Evolutionary conservation across 805 yeast species (phyloP).

Genomic region (Nematodospora valgi): DNA sequence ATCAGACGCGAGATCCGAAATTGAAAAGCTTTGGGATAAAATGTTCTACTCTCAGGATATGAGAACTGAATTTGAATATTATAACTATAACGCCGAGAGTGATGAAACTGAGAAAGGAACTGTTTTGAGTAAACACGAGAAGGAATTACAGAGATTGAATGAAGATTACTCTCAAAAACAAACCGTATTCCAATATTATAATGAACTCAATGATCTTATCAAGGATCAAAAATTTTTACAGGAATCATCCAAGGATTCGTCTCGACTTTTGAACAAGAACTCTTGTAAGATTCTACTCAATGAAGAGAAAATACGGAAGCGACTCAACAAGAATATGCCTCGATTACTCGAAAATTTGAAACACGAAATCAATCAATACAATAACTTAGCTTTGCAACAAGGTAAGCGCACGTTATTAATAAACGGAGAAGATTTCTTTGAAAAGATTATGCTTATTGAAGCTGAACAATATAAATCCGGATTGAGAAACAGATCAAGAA

Average conservation of each 20-base stretch:
- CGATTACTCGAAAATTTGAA: slow-evolving; percentile 51
- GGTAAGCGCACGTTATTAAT: slow-evolving; percentile 29
- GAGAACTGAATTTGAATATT: slow-evolving; percentile 44
- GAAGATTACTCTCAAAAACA: slow-evolving; percentile 47
- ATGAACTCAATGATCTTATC: slow-evolving; percentile 51
- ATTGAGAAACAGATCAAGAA: slow-evolving; percentile 1
- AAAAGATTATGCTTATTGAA: slow-evolving; percentile 33
- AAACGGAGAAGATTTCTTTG: slow-evolving; percentile 48
- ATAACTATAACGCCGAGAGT: slow-evolving; percentile 22
- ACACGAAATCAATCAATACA: slow-evolving; percentile 46
- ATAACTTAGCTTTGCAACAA: slow-evolving; percentile 23
- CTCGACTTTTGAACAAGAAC: slow-evolving; percentile 69
- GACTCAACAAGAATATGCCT: slow-evolving; percentile 67
- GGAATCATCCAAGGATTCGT: slow-evolving; percentile 73
- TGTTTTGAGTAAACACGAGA: slow-evolving; percentile 60
- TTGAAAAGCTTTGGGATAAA: slow-evolving; percentile 58
- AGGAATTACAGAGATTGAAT: slow-evolving; percentile 53
- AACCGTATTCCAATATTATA: slow-evolving; percentile 55
- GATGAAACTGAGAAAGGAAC: slow-evolving; percentile 53
- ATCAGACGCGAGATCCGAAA: slow-evolving; percentile 53
- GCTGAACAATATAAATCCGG: slow-evolving; percentile 11
- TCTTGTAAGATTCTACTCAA: slow-evolving; percentile 74
- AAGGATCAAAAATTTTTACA: slow-evolving; percentile 61
- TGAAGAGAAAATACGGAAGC: slow-evolving; percentile 76
- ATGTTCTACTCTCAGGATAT: slow-evolving; percentile 57